Evolutionary conservation across 2,329 filamentous ascomycete species (phyloP).

Genomic region (Sordariomycetes sp.): DNA sequence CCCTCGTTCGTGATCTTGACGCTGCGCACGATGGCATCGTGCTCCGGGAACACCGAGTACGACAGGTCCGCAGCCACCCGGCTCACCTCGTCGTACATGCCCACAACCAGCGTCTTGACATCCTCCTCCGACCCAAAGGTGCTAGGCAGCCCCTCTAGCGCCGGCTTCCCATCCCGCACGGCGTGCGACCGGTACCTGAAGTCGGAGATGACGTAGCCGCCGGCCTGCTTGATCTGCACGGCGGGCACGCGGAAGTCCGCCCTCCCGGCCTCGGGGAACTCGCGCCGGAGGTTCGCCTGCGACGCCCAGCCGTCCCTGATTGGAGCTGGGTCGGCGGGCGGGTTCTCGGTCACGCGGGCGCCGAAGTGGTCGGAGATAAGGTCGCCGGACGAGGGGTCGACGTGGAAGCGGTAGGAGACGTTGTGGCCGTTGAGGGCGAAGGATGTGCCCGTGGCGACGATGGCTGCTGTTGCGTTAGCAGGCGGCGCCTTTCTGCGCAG

Average conservation of each 20-base stretch:
- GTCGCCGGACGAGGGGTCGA: slow-evolving; percentile 43
- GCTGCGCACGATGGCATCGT: slow-evolving; percentile 51
- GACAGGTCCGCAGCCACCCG: slow-evolving; percentile 45
- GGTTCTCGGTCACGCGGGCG: slow-evolving; percentile 39
- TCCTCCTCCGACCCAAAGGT: slow-evolving; percentile 46
- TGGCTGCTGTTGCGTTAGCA: not conserved
- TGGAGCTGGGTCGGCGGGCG: slow-evolving; percentile 23
- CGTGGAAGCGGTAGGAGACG: slow-evolving; percentile 54
- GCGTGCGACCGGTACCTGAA: slow-evolving; percentile 47
- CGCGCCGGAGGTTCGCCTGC: slow-evolving; percentile 40
- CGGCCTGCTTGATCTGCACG: slow-evolving; percentile 46
- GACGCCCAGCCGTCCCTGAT: slow-evolving; percentile 42
- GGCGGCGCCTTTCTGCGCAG: no score
- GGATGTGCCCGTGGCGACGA: slow-evolving; percentile 36
- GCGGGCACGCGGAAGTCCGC: slow-evolving; percentile 54
- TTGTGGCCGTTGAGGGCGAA: slow-evolving; percentile 46
- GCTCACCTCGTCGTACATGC: slow-evolving; percentile 47
- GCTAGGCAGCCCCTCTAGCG: slow-evolving; percentile 42
- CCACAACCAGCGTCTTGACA: slow-evolving; percentile 47
- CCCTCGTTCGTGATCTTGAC: slow-evolving; percentile 52
- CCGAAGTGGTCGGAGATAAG: slow-evolving; percentile 53
- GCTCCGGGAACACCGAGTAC: slow-evolving; percentile 53
- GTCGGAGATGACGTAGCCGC: slow-evolving; percentile 47
- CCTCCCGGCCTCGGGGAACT: slow-evolving; percentile 54
- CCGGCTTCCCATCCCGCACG: slow-evolving; percentile 44